A percentile compares a stretch with the other conserved stretches of the same genome.
These are phyloP conservation scores for Fusarium circinatum DNA, from an alignment of 2,329 filamentous ascomycete species.

Conservation along the genomic window DNA sequence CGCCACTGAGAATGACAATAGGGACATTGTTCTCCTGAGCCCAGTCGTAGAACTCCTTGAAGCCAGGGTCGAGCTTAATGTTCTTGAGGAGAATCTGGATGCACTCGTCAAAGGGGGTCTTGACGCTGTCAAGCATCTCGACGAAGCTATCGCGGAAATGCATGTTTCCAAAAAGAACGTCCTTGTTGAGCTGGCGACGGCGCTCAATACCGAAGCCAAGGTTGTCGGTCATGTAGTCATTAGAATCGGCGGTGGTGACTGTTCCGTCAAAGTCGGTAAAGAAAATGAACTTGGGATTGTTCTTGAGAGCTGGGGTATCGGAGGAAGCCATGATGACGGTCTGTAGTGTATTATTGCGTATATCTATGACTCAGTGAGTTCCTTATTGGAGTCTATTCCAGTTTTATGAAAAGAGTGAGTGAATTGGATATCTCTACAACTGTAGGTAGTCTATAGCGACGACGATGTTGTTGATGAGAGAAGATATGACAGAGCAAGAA, in stretches of 20 bases:
- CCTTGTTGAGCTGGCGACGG: constrained; percentile 78
- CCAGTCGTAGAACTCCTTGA: constrained; percentile 90
- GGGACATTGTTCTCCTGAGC: constrained; percentile 84
- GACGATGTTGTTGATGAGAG: constrained; percentile 12
- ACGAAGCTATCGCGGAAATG: constrained; percentile 88
- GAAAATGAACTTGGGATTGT: constrained; percentile 90
- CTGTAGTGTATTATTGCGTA: not conserved
- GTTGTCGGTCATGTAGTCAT: constrained; percentile 85
- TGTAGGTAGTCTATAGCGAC: constrained; percentile 2
- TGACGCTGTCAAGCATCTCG: constrained; percentile 91
- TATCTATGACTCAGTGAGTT: not conserved
- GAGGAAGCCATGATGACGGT: constrained; percentile 55
- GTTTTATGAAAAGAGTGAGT: not conserved
- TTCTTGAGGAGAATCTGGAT: constrained; percentile 80
- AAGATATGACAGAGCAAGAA: constrained; percentile 32
- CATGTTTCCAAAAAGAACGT: constrained; percentile 76
- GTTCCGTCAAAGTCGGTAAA: constrained; percentile 99
- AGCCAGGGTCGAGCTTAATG: constrained; percentile 89
- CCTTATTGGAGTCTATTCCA: not conserved
- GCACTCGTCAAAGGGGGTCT: constrained; percentile 82
- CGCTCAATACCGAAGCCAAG: constrained; percentile 81
- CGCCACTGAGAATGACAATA: constrained; percentile 89
- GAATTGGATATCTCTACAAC: not conserved
- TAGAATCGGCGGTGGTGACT: constrained; percentile 78
- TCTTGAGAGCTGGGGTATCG: constrained; percentile 68